Evolutionary conservation across 805 yeast species (phyloP), one percentile per base, ranked within the genome.

Genomic region (Saccharomycopsis babjevae): DNA sequence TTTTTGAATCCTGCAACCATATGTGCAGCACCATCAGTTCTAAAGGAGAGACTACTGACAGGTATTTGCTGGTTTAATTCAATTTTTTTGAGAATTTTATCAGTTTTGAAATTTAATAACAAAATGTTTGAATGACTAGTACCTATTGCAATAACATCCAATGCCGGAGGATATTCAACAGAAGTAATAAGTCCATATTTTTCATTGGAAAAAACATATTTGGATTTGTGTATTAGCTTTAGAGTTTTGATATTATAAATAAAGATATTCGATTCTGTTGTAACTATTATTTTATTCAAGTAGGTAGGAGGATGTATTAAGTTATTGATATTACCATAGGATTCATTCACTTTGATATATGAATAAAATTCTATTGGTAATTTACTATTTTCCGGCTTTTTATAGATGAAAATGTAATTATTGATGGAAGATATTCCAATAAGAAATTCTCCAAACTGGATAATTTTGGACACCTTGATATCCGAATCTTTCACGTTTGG

Each of bases 1-100:
- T 81, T 80, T 25, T 80, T 79, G 56, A 89, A 80, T 13, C 93
- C 94, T 18, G 88, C 84, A 15, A 89, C 96, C 57, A 92, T 67
- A 72, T 92, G 96, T 3, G 96, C 79, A 1, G 86, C 79, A 0
- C 96, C 96, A 71, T 94, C 99, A 1, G 97, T 89, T 73, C 98
- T 68, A 76, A 96, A 93, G 1, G 97, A 87, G 22, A 93, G 67
- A 0, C 96, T 78, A 3, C 80, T 77, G 8, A 83, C 77, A 59
- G 73, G 73, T 18, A 57, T 8, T 22, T 57, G 25, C 18, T 57
- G 52, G 10, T 25, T 50, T 15, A 18, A 8, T 15, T 57, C 50
- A 2, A 76, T 71, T 8, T 83, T 84, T 67, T 82, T 82, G 52
- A 88, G 68, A 3, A 75, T 72, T 62, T 74, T 80, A 25, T 83